Evolutionary conservation across 2,329 filamentous ascomycete species (phyloP).

Genomic region (Fonsecaea pedrosoi): DNA sequence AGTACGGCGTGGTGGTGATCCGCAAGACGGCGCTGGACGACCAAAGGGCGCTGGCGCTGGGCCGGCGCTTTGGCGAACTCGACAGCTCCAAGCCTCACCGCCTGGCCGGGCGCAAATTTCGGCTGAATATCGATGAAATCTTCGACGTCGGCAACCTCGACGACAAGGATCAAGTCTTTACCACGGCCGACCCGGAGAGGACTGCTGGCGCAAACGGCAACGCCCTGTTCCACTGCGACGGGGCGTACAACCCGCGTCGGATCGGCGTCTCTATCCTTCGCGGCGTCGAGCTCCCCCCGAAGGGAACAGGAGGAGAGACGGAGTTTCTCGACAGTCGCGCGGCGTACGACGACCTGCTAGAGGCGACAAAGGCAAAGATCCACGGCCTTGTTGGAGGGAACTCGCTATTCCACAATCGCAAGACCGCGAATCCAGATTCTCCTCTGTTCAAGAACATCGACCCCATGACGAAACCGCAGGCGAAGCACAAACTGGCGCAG

Average conservation of each 20-base stretch:
- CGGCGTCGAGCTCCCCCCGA: neutral
- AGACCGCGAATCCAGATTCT: constrained; percentile 7
- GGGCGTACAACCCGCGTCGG: constrained; percentile 1
- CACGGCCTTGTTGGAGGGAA: constrained; percentile 5
- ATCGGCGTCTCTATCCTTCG: neutral
- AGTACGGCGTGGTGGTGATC: neutral
- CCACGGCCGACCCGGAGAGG: neutral
- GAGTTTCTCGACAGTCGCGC: neutral
- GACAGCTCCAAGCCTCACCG: neutral
- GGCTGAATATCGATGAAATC: constrained; percentile 2
- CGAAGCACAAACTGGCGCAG: neutral
- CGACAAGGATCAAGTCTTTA: constrained; percentile 1
- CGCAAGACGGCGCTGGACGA: neutral
- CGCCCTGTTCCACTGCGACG: neutral
- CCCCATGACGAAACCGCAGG: neutral
- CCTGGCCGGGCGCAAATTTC: too few species aligned
- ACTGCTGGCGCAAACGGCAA: neutral
- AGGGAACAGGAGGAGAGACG: neutral
- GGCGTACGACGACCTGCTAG: constrained; percentile 22
- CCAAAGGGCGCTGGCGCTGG: neutral
- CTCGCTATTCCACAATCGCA: constrained; percentile 19
- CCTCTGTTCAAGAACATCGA: constrained; percentile 3
- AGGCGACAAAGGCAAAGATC: constrained; percentile 16
- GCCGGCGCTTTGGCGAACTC: neutral
- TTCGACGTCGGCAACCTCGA: constrained; percentile 17